These are phyloP conservation scores for Tolypocladium pustulatum DNA, from an alignment of 2,329 filamentous ascomycete genomes.

Conservation along the genomic window DNA sequence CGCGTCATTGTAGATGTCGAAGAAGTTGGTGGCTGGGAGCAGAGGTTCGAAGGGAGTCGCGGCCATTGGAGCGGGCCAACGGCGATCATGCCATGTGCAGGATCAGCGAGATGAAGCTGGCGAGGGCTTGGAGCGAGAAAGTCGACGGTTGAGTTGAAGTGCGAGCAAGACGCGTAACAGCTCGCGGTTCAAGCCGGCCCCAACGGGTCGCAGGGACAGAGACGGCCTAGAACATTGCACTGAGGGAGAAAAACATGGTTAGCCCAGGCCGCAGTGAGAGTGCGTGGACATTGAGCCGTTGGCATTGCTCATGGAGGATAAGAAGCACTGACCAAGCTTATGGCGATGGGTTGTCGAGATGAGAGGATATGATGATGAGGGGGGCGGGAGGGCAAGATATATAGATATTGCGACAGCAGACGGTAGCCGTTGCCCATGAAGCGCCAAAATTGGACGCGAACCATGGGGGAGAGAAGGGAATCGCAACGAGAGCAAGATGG, in stretches of 20 bases:
- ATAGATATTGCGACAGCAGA: neutral
- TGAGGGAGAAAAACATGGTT: conserved; percentile 6
- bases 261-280: neutral
- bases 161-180: conserved; percentile 5
- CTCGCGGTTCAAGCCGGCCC: conserved; percentile 21
- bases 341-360: neutral
- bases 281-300: neutral
- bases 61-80: conserved; percentile 33
- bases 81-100: conserved; percentile 16
- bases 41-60: conserved; percentile 36
- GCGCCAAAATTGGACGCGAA: neutral
- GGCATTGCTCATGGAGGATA: neutral
- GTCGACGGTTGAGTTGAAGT: conserved; percentile 3
- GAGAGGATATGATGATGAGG: neutral
- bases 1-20: conserved; percentile 46
- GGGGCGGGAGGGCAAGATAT: neutral
- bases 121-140: conserved; percentile 4
- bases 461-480: neutral
- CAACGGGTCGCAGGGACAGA: conserved; percentile 21
- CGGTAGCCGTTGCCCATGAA: neutral
- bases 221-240: conserved; percentile 23
- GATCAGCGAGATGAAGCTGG: neutral
- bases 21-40: conserved; percentile 33
- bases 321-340: neutral
- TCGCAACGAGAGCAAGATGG: neutral